These are phyloP conservation scores for Exophiala dermatitidis DNA, from an alignment of 2,329 filamentous ascomycete genomes.

Conservation along the genomic window DNA sequence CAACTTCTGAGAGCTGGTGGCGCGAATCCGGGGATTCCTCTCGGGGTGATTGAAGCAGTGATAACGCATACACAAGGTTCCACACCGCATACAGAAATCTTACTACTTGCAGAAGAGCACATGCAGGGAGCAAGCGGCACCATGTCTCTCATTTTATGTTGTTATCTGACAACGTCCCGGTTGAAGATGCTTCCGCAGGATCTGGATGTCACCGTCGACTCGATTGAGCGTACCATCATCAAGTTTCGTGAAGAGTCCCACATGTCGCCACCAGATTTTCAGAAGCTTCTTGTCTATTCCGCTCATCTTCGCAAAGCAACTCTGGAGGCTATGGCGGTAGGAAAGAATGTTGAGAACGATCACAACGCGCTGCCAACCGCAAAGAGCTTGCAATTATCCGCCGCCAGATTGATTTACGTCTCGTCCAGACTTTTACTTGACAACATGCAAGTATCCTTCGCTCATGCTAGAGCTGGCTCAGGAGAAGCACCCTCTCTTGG, in stretches of 20 bases:
- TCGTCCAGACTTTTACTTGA: constrained; percentile 6
- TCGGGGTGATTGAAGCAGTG: constrained; percentile 8
- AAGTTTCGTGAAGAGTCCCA: background rate
- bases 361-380: background rate
- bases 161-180: constrained; percentile 6
- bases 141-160: constrained; percentile 2
- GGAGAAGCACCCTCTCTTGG: background rate
- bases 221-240: background rate
- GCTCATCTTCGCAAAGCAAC: constrained; percentile 15
- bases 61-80: background rate
- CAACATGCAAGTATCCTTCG: background rate
- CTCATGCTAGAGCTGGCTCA: background rate
- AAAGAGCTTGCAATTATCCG: background rate
- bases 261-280: constrained; percentile 6
- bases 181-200: constrained; percentile 3
- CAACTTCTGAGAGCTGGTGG: constrained; percentile 1
- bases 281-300: constrained; percentile 6
- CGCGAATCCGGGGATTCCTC: constrained; percentile 1
- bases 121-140: background rate
- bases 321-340: constrained; percentile 1
- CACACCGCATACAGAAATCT: background rate
- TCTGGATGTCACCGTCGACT: background rate
- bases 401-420: constrained; percentile 3
- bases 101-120: constrained; percentile 9
- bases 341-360: background rate